Evolutionary conservation across 306 rosid genomes (phyloP), one percentile per base, ranked within the genome.

Genomic region (Prinsepia uniflora): DNA sequence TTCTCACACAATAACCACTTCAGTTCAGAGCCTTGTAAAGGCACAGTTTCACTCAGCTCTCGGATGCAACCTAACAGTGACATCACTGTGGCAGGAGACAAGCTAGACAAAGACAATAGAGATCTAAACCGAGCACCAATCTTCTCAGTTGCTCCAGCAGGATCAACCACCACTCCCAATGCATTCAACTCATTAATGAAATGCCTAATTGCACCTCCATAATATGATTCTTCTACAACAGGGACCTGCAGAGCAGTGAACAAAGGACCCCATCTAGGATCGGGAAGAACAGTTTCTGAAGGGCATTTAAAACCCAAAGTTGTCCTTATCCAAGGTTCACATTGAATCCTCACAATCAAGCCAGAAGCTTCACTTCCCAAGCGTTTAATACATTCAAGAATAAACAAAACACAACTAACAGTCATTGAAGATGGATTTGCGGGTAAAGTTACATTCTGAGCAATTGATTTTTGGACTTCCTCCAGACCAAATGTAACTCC

Each of bases 151-250:
- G 72, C 34, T 36, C 66, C 46, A 6, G 53, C 10, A 8, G 19
- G 3, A 52, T 73, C 75, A 59, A 69, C 65, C 15, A 72, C 67
- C 45, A 78, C 82, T 18, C 78, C 78, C 64, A 24, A 11, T 6
- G 65, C 64, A 53, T 69, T 50, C 46, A 68, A 69, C 36, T 72
- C 82, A 44, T 40, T 15, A 6, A 10, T 19, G 55, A 66, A 68
- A 14, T 55, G 11, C 34, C 65, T 5, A 40, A 62, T 62, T 52
- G 50, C 36, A 43, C 34, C 13, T 10, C 47, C 71, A 36, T 78
- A 67, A 46, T 60, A 78, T 11, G 24, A 50, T 62, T 68, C 75
- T 20, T 78, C 78, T 34, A 78, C 46, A 17, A 47, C 30, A 59
- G 78, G 75, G 9, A 73, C 44, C 59, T 73, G 46, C 34, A 78